Conservation (phyloP, 176 grass and related monocot genomes). For the Eragrostis nindensis region DNA sequence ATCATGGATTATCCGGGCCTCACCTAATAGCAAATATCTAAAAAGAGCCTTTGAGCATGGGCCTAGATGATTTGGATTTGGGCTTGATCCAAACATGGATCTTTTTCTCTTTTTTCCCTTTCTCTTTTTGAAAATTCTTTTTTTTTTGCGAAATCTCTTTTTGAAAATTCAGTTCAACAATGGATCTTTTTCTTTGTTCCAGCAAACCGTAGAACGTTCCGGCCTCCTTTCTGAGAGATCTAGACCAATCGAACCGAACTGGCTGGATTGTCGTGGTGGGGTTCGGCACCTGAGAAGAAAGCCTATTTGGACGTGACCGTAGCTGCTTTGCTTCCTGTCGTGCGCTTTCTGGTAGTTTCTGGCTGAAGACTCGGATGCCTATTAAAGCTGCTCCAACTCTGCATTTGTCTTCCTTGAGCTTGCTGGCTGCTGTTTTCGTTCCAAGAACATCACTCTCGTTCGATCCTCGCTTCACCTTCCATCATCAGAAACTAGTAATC, state of each 20-base stretch:
- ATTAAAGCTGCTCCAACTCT: not conserved
- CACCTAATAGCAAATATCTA: too few species aligned
- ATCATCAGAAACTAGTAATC: not conserved
- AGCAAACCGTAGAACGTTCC: slow-evolving; percentile 18
- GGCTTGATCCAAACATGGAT: too few species aligned
- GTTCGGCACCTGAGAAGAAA: not conserved
- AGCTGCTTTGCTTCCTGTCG: not conserved
- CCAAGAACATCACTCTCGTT: not conserved
- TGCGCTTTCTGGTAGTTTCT: slow-evolving; percentile 40
- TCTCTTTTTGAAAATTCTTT: too few species aligned
- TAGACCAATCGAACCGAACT: not conserved
- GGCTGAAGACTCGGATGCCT: not conserved
- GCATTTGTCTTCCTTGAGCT: not conserved
- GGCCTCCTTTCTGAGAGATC: not conserved
- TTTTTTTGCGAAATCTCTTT: too few species aligned
- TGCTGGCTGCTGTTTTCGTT: not conserved
- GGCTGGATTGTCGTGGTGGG: slow-evolving; percentile 5
- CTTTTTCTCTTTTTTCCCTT: too few species aligned
- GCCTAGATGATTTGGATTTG: too few species aligned
- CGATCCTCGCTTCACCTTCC: not conserved
- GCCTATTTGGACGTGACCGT: not conserved
- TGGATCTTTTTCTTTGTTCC: not conserved
- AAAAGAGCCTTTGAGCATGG: too few species aligned
- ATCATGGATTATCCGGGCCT: too few species aligned
- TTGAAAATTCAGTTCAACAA: too few species aligned